Base-by-base conservation (phyloP, 805 yeast genomes). In the Candida qinlingensis region DNA sequence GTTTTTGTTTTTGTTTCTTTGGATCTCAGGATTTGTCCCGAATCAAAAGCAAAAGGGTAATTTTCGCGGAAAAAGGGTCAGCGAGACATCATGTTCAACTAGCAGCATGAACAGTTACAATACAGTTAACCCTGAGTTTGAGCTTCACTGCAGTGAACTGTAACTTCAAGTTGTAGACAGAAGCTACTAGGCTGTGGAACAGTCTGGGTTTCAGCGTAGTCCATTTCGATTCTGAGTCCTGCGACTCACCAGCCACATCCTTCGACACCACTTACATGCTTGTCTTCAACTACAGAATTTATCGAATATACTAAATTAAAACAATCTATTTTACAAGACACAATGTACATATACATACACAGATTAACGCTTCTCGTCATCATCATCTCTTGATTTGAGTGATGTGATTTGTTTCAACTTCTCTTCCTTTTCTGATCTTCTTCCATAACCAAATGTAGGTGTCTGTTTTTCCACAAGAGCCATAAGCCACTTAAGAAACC, bases 401-500 rank as follows among this genome's bases (percentile, higher is more conserved):
- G 11, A 36, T 7, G 25, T n/a, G 38, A 5, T 25, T n/a, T 42
- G 35, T 38, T 28, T 48, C 11, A 29, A 12, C 10, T 26, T 43
- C 26, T 46, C 41, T 31, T 51, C 51, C 28, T 38, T 48, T 5
- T 29, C 44, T 2, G 40, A 7, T 36, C 45, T 41, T 44, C 4
- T 26, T 52, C 51, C 58, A 54, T 54, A 7, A 45, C 44, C 4
- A 36, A 30, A 26, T 53, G 53, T 29, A 54, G 40, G 33, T 54
- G 42, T 19, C 47, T 38, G 41, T 54, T 53, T 6, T 25, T 5
- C 43, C 46, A 48, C 31, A 53, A 83, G 78, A 85, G 85, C 34
- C 71, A 39, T 46, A 73, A 51, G 25, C 90, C 91, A 31, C 80
- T 77, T 48, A 79, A 55, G 57, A 79, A 66, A 53, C 85, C 75